Base-by-base conservation (phyloP, 2,329 filamentous ascomycete genomes). In the Cadophora luteo-olivacea region DNA sequence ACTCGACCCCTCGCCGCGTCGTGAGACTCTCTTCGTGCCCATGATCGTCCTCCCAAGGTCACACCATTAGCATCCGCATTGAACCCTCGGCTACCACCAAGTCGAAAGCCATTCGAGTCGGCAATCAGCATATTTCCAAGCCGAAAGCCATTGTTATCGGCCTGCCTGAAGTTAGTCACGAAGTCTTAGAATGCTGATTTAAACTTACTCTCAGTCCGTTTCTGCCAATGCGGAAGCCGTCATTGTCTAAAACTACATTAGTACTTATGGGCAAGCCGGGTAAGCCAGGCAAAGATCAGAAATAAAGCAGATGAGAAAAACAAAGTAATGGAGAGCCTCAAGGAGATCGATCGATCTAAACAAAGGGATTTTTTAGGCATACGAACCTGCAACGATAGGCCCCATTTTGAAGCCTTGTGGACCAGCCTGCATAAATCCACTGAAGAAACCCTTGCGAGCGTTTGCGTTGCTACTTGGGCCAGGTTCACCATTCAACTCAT, bases 101-200 rank as follows among this genome's bases (percentile, higher is more conserved):
- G 45, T 38, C 78, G 76, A 45, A 84, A 79, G 4, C 81, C 82
- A 33, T 77, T 77, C 19, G 57, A 77, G 69, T 84, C 81, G 45
- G 82, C 79, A 1, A 82, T 76, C 22, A 76, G 38, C 64, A 73
- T 65, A 57, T 71, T 65, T 7, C 69, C 69, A 45, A 70, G 64
- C 22, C 69, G 55, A 33, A 70, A 69, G 0, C 69, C 69, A 24
- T 65, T 64, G 29, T 57, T 66, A 48, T 69, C 68, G 19, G 66
- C 66, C 64, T 65, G 4, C n/a, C 16, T 12, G 14, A 45, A 55
- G 22, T 64, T 19, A 55, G 36, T 41, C 24, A 14, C 48, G 33
- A 16, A 45, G 19, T 41, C 3, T 16, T 16, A 57, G 19, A 48
- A n/a, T 9, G 16, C 19, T 32, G 16, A 48, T 11, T 22, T 19